Conservation (phyloP, 2,329 filamentous ascomycete species). For the Arthrobotrys musiformis region DNA sequence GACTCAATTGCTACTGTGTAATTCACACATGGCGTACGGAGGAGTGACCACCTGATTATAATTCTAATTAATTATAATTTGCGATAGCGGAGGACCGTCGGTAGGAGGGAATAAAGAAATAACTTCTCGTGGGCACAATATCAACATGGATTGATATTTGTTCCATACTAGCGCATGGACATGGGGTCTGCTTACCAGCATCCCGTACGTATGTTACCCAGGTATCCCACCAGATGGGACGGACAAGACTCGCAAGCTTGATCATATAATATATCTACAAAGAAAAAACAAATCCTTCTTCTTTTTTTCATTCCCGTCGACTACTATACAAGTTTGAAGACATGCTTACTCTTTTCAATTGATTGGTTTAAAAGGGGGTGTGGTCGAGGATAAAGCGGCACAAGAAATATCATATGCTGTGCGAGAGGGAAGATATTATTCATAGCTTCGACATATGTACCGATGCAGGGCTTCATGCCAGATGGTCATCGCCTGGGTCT, state of each 20-base stretch:
- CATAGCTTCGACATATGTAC: slow-evolving; percentile 7
- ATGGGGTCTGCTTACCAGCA: slow-evolving; percentile 30
- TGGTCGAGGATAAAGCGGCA: background rate
- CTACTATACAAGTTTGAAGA: no score
- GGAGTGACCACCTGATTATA: no score
- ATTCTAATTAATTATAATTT: slow-evolving; percentile 20
- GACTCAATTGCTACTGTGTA: no score
- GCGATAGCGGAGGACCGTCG: slow-evolving; percentile 33
- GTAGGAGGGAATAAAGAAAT: slow-evolving; percentile 14
- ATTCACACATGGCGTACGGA: no score
- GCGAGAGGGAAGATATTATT: slow-evolving; percentile 12
- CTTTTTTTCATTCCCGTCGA: no score
- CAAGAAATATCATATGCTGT: slow-evolving; percentile 4
- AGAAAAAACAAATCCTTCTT: background rate
- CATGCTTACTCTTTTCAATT: no score
- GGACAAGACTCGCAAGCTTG: slow-evolving; percentile 23
- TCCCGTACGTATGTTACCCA: slow-evolving; percentile 21
- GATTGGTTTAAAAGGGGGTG: no score
- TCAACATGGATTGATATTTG: slow-evolving; percentile 45
- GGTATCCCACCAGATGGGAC: slow-evolving; percentile 40
- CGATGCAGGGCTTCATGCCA: slow-evolving; percentile 24
- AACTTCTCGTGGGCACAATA: slow-evolving; percentile 32
- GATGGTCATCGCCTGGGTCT: slow-evolving; percentile 17
- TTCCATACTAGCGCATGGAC: slow-evolving; percentile 36
- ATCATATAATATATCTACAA: no score